Evolutionary conservation across 192 early-diverging fungal species (phyloP), one percentile per base, ranked within the genome.

Genomic region (Podila minutissima): DNA sequence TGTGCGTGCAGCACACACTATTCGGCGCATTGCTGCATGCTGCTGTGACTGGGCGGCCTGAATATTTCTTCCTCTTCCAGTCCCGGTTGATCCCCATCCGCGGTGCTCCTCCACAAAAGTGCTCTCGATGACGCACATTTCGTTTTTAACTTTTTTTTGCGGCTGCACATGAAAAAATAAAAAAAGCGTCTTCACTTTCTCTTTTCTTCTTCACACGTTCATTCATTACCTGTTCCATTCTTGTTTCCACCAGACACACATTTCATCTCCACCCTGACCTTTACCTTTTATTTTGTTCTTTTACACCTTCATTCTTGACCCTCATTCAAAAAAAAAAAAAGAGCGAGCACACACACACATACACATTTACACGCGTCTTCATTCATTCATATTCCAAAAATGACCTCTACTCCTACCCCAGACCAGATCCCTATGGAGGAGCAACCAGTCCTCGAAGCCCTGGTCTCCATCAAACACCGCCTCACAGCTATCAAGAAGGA

Each of bases 401-500:
- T 81, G 77, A 57, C 77, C 24, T 81, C 71, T 3, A 81, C 77
- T 4, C 77, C 72, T 35, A 82, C 81, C 0, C 79, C 85, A 28
- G 73, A 77, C 53, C 72, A 76, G 68, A 73, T 84, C 53, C 75
- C 83, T 22, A 74, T 74, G 20, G 83, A 83, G 75, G 92, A 93
- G 74, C 87, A 89, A 61, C 88, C 91, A 17, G 82, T 94, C 48
- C 88, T 94, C n/a, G 90, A 86, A 68, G 74, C 83, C 0, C 86
- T 94, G 9, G 87, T 93, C 69, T 86, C 81, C 32, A 92, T 93
- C 66, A 89, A 91, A 58, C 90, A 93, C 69, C 90, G 89, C 31
- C 88, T 94, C 8, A 89, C 89, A 0, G 90, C 88, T 53, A 84
- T 94, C 60, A 94, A 94, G 71, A 92, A 91, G 82, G 93, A 94